phyloP scores from a whole-genome alignment of 495 filamentous ascomycete genomes.

The Durotheca rogersii region DNA sequence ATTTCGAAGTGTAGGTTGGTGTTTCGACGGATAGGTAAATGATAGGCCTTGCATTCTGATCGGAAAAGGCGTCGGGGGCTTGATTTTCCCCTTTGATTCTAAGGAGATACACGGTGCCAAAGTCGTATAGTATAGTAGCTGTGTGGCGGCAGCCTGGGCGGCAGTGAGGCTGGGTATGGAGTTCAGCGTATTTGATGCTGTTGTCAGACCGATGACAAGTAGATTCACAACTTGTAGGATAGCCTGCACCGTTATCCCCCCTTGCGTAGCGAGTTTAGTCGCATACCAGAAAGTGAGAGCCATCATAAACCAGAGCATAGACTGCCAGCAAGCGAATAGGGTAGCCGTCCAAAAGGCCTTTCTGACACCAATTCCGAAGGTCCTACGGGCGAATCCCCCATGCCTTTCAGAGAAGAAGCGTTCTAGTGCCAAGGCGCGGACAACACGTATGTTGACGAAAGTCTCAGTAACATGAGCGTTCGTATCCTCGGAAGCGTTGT shows the following conservation, averaged over 20 bases:
- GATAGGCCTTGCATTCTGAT: conserved; percentile 59
- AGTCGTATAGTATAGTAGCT: conserved; percentile 69
- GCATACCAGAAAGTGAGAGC: conserved; percentile 87
- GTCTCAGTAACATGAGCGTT: conserved; percentile 71
- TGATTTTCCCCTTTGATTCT: conserved; percentile 55
- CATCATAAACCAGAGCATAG: conserved; percentile 67
- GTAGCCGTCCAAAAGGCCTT: conserved; percentile 64
- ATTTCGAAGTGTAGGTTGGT: conserved; percentile 55
- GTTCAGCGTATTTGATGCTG: conserved; percentile 63
- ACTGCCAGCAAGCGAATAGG: conserved; percentile 75
- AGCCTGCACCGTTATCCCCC: conserved; percentile 49
- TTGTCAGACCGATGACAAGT: conserved; percentile 77
- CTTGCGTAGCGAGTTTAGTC: conserved; percentile 53
- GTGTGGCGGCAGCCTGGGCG: conserved; percentile 68
- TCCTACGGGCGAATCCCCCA: conserved; percentile 45
- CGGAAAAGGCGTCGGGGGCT: conserved; percentile 55
- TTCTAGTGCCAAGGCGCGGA: conserved; percentile 77
- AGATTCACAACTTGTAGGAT: conserved; percentile 78
- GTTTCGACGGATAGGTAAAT: conserved; percentile 68
- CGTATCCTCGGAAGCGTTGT: conserved; percentile 56
- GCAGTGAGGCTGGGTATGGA: conserved; percentile 80
- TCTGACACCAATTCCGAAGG: conserved; percentile 57
- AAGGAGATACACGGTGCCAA: conserved; percentile 59
- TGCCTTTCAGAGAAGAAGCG: conserved; percentile 71
- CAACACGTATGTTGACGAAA: conserved; percentile 78